Conservation (phyloP, 2,329 filamentous ascomycete species). For the Berkeleyomyces basicola region DNA sequence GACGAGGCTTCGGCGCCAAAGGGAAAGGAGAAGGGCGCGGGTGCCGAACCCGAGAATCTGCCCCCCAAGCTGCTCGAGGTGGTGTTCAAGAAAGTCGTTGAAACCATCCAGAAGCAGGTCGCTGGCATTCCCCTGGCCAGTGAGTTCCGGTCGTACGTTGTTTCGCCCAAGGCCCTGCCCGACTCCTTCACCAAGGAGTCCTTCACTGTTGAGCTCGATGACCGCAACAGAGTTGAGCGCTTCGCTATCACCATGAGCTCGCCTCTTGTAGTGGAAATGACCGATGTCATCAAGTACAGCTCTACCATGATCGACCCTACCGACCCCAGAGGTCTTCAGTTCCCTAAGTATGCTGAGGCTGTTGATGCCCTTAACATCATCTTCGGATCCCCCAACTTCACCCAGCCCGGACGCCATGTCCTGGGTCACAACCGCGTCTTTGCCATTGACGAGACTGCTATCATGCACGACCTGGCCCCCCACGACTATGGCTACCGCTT, state of each 20-base stretch:
- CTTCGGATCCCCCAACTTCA: conserved; percentile 28
- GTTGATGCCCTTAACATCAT: conserved; percentile 37
- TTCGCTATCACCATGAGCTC: conserved; percentile 26
- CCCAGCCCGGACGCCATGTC: conserved; percentile 22
- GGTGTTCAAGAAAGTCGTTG: conserved; percentile 26
- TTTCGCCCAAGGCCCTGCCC: conserved; percentile 9
- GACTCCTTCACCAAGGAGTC: not conserved
- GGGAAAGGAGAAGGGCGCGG: not conserved
- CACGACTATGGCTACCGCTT: conserved; percentile 18
- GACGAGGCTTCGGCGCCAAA: conserved; percentile 1
- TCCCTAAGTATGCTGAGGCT: conserved; percentile 32
- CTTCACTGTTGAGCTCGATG: conserved; percentile 7
- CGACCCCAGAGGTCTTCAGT: conserved; percentile 19
- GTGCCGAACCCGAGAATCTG: conserved; percentile 16
- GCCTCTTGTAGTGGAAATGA: conserved; percentile 22
- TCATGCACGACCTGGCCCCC: conserved; percentile 15
- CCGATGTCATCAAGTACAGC: conserved; percentile 29
- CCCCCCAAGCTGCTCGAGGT: conserved; percentile 28
- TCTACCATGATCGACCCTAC: conserved; percentile 25
- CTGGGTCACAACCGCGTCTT: conserved; percentile 35
- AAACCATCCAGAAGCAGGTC: conserved; percentile 20
- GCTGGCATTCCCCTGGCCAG: conserved; percentile 24
- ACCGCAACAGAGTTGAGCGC: conserved; percentile 22
- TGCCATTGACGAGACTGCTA: conserved; percentile 17
- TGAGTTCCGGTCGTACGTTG: conserved; percentile 34